A percentile compares a stretch with the other conserved stretches of the same genome.
These are phyloP conservation scores for Talaromyces liani DNA, from an alignment of 495 filamentous ascomycete species.

Conservation along the genomic window DNA sequence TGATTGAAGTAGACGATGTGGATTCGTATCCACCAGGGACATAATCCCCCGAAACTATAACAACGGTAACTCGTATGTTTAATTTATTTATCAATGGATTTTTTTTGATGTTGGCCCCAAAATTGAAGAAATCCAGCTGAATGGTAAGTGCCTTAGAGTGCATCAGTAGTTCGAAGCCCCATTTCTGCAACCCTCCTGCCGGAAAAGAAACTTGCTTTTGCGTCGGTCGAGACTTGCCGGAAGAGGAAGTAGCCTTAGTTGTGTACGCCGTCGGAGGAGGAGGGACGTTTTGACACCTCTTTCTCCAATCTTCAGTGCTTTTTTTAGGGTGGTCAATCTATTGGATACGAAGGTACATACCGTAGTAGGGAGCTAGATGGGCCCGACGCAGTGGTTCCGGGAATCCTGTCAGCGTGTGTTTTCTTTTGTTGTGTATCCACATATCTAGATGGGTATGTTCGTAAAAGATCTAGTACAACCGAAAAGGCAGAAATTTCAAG, in stretches of 20 bases:
- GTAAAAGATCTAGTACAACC: neutral
- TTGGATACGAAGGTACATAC: neutral
- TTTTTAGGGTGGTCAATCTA: neutral
- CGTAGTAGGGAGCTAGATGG: neutral
- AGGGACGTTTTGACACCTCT: neutral
- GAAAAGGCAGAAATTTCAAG: neutral
- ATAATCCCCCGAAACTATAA: neutral
- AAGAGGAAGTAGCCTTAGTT: neutral
- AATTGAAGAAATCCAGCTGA: neutral
- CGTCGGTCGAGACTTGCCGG: neutral
- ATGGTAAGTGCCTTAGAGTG: neutral
- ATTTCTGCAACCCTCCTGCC: neutral
- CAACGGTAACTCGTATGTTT: neutral
- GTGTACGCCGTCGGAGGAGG: neutral
- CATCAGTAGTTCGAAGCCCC: neutral
- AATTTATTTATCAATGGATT: neutral
- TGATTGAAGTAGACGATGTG: neutral
- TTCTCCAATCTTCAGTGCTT: neutral
- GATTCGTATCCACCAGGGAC: neutral
- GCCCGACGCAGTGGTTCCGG: neutral
- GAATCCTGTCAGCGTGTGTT: neutral
- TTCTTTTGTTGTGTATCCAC: neutral
- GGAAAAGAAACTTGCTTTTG: neutral
- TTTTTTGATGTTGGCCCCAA: neutral
- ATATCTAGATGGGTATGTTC: neutral